Conservation (phyloP, 31 red algal species). For the Odonthalia washingtoniensis region DNA sequence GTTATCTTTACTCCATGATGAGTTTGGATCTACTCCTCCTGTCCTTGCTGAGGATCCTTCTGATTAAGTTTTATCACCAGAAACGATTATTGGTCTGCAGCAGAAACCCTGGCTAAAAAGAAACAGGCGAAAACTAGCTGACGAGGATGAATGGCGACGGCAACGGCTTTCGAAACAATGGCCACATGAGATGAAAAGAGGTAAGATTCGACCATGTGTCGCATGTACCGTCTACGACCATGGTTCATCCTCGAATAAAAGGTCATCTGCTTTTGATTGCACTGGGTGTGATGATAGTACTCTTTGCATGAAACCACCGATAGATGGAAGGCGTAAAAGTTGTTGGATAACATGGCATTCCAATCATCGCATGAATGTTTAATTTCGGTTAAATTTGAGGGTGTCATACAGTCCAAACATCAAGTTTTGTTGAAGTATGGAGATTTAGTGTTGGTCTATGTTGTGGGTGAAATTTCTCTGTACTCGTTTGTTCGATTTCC, state of each 20-base stretch:
- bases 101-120: background rate
- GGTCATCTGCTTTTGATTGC: background rate
- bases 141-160: background rate
- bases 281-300: background rate
- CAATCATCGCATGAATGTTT: background rate
- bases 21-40: background rate
- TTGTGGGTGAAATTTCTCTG: background rate
- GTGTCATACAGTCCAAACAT: background rate
- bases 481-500: background rate
- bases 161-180: background rate
- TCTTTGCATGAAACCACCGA: background rate
- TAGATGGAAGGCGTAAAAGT: too few species aligned
- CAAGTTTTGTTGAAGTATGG: background rate
- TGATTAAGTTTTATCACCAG: background rate
- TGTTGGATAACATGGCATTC: too few species aligned
- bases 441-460: background rate
- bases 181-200: slow-evolving; percentile 7
- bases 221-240: background rate
- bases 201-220: background rate
- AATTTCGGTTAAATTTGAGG: background rate
- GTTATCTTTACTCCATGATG: background rate
- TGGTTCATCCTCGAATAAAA: background rate
- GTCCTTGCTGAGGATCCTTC: background rate
- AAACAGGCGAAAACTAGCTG: background rate
- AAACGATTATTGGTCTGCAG: background rate